These are phyloP conservation scores for Diaporthe sp. DNA, from an alignment of 2,329 filamentous ascomycete genomes.

Conservation along the genomic window DNA sequence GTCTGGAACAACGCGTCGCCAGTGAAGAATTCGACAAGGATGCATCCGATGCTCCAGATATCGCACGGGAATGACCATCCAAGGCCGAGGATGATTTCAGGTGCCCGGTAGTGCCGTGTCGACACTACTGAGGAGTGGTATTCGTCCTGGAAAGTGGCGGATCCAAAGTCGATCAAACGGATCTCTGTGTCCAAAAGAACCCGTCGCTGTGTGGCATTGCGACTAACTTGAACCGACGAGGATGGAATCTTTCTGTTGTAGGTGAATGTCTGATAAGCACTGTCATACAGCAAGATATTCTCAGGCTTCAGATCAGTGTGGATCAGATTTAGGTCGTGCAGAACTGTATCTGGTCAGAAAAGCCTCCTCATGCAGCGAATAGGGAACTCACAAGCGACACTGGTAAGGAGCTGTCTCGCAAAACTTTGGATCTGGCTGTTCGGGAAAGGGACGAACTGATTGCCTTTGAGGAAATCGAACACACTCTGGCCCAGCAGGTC, in stretches of 20 bases:
- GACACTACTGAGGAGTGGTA: slow-evolving; percentile 80
- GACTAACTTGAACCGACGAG: slow-evolving; percentile 70
- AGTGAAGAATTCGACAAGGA: slow-evolving; percentile 79
- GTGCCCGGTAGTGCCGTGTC: slow-evolving; percentile 77
- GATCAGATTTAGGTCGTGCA: slow-evolving; percentile 97
- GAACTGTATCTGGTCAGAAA: slow-evolving; percentile 67
- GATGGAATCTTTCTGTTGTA: slow-evolving; percentile 79
- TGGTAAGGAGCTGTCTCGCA: slow-evolving; percentile 95
- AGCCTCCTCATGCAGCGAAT: background rate
- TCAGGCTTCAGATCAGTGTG: slow-evolving; percentile 85
- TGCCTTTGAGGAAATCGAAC: slow-evolving; percentile 97
- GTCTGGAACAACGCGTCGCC: slow-evolving; percentile 80
- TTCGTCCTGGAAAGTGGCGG: slow-evolving; percentile 79
- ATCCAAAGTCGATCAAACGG: slow-evolving; percentile 78
- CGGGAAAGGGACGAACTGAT: slow-evolving; percentile 95
- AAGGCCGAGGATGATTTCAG: slow-evolving; percentile 77
- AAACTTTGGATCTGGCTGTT: slow-evolving; percentile 99
- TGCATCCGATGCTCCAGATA: slow-evolving; percentile 81
- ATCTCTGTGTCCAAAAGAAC: slow-evolving; percentile 79
- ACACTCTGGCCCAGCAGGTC: slow-evolving; percentile 91
- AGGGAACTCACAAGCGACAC: slow-evolving; percentile 86
- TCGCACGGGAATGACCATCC: slow-evolving; percentile 81
- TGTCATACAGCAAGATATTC: slow-evolving; percentile 76
- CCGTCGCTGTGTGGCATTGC: slow-evolving; percentile 72
- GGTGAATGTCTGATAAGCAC: slow-evolving; percentile 76